Base-by-base conservation (phyloP, 768 basidiomycete species). In the Butyriboletus loyo region DNA sequence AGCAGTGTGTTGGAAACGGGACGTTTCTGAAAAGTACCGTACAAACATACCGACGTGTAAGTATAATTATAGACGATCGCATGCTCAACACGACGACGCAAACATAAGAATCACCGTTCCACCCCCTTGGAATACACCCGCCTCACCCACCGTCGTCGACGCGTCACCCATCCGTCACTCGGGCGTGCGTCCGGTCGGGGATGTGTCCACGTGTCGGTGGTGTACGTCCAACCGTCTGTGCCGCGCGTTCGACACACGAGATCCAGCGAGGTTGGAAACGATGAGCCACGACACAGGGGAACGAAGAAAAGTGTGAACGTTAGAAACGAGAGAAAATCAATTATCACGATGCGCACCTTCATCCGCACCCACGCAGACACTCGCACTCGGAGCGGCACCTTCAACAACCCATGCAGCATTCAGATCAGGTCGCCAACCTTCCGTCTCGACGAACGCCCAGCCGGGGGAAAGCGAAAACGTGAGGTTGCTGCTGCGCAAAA, bases 401-500 rank as follows among this genome's bases (percentile, higher is more conserved):
- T 59, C 52, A 5, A 52, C 70, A 0, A 75, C 74, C 89, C 89
- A 92, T 5, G 61, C 64, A 4, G 77, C 85, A 25, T 71, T 70
- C 7, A 83, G 46, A 67, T 91, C 89, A 25, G 81, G 76, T 46
- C 85, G 74, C 90, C 89, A 92, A 48, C 86, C 82, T 58, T 92
- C 89, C 0, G 84, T 84, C 55, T 83, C 79, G 7, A 91, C 81
- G 52, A 90, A 92, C 1, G 73, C 64, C 88, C 89, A 92, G 0
- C 84, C 85, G 4, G 81, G 76, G 3, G 82, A 78, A n/a, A 92
- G 81, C 8, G 83, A 81, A 59, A 92, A 90, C 2, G 86, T 89
- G 50, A 91, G 76, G 74, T 87, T 87, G 68, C 89, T 92, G 75
- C 84, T 88, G 68, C 46, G 52, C 61, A 21, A 46, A 40, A 81